Conservation (phyloP, 805 yeast genomes). For the Kodamaea fukazawae region DNA sequence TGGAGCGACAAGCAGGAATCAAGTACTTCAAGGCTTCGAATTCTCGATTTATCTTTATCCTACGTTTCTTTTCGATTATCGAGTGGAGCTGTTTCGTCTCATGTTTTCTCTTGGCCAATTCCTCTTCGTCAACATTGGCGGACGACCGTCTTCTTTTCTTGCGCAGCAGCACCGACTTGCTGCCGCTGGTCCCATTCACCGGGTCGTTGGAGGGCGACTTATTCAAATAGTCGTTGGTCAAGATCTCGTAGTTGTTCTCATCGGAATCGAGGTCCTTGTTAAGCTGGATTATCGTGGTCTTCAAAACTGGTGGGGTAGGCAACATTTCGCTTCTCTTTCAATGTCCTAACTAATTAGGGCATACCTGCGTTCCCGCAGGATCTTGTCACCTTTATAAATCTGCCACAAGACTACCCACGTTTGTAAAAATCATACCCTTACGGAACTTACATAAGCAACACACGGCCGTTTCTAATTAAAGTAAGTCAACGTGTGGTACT, state of each 20-base stretch:
- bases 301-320: slow-evolving; percentile 42
- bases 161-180: slow-evolving; percentile 11
- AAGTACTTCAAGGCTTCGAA: slow-evolving; percentile 75
- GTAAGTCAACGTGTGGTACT: slow-evolving; percentile 11
- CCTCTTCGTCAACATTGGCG: slow-evolving; percentile 38
- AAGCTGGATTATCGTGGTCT: slow-evolving; percentile 44
- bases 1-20: slow-evolving; percentile 73
- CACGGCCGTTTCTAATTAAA: slow-evolving; percentile 4
- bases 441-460: slow-evolving; percentile 4
- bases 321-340: slow-evolving; percentile 12
- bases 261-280: slow-evolving; percentile 43
- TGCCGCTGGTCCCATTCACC: slow-evolving; percentile 5
- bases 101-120: slow-evolving; percentile 38
- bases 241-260: slow-evolving; percentile 41
- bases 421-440: slow-evolving; percentile 5
- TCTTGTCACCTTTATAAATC: slow-evolving; percentile 7
- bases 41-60: slow-evolving; percentile 77
- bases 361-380: slow-evolving; percentile 3
- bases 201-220: slow-evolving; percentile 10
- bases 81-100: slow-evolving; percentile 58
- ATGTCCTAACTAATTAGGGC: not conserved
- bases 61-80: slow-evolving; percentile 73
- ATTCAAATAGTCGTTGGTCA: slow-evolving; percentile 35
- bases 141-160: slow-evolving; percentile 42
- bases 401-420: slow-evolving; percentile 8